Conservation (phyloP, 805 yeast species). For the Yamadazyma phyllophila region DNA sequence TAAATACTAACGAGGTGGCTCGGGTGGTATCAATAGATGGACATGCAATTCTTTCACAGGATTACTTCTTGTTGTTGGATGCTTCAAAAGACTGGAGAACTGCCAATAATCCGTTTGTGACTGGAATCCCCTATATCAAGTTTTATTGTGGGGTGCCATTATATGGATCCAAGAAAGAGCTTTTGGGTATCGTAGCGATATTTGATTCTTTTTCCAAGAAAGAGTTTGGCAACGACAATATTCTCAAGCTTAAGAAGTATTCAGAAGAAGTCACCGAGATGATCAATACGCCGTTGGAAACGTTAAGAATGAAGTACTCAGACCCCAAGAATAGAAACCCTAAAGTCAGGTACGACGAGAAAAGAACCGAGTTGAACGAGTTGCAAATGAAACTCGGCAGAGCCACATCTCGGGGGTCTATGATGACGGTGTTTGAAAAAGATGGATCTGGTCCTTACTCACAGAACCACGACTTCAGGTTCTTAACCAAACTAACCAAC, state of each 20-base stretch:
- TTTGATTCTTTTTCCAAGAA: constrained; percentile 49
- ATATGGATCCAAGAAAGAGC: constrained; percentile 29
- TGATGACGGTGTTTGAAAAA: constrained; percentile 51
- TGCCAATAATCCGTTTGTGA: constrained; percentile 58
- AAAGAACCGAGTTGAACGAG: constrained; percentile 26
- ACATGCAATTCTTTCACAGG: constrained; percentile 62
- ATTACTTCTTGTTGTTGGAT: constrained; percentile 53
- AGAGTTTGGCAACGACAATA: constrained; percentile 31
- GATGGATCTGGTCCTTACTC: constrained; percentile 66
- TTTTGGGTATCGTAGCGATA: constrained; percentile 58
- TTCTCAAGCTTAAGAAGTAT: constrained; percentile 34
- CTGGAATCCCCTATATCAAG: constrained; percentile 54
- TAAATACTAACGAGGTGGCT: constrained; percentile 50
- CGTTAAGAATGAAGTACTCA: constrained; percentile 7
- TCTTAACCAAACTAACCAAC: constrained; percentile 16
- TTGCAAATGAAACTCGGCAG: constrained; percentile 46
- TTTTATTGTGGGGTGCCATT: constrained; percentile 68
- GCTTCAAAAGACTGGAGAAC: constrained; percentile 73
- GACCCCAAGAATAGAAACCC: neutral
- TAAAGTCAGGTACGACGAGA: constrained; percentile 10
- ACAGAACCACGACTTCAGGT: constrained; percentile 46
- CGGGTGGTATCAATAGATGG: constrained; percentile 62
- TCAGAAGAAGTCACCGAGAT: constrained; percentile 43
- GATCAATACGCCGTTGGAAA: constrained; percentile 25
- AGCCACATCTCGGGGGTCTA: constrained; percentile 48